phyloP scores from a whole-genome alignment of 768 basidiomycete species.

The Boletus rufocinnamomeus region DNA sequence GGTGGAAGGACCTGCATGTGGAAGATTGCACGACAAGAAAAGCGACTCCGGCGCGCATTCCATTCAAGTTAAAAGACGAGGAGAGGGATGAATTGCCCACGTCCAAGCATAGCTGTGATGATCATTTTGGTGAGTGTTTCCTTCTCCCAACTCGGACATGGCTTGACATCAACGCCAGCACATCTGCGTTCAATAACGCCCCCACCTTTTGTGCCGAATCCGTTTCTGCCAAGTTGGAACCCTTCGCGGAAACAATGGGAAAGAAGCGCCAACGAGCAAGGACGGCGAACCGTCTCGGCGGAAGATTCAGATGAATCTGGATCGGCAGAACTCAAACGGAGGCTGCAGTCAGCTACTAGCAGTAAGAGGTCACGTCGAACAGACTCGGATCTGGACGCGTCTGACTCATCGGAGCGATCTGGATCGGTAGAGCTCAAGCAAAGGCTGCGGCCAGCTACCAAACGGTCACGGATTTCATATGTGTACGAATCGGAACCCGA shows the following conservation, averaged over 20 bases:
- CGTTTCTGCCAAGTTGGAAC: no score
- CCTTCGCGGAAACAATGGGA: neutral
- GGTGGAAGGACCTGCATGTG: conserved; percentile 6
- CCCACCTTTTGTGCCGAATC: neutral
- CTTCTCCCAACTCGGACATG: neutral
- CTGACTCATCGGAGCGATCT: no score
- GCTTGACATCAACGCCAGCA: neutral
- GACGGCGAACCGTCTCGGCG: rapidly evolving
- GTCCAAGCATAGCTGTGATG: no score
- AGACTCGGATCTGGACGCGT: no score
- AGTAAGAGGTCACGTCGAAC: neutral
- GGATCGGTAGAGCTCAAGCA: no score
- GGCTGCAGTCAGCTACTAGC: neutral
- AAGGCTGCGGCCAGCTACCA: no score
- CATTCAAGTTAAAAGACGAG: neutral
- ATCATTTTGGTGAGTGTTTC: neutral
- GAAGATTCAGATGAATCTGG: neutral
- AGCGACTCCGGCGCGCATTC: neutral
- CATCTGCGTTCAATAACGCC: neutral
- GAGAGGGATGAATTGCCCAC: neutral
- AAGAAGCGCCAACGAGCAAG: neutral
- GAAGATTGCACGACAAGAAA: neutral
- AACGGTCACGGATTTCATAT: no score
- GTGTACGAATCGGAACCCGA: neutral
- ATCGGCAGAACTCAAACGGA: neutral